phyloP scores from a whole-genome alignment of 768 basidiomycete species.

The Agaricus bisporus region DNA sequence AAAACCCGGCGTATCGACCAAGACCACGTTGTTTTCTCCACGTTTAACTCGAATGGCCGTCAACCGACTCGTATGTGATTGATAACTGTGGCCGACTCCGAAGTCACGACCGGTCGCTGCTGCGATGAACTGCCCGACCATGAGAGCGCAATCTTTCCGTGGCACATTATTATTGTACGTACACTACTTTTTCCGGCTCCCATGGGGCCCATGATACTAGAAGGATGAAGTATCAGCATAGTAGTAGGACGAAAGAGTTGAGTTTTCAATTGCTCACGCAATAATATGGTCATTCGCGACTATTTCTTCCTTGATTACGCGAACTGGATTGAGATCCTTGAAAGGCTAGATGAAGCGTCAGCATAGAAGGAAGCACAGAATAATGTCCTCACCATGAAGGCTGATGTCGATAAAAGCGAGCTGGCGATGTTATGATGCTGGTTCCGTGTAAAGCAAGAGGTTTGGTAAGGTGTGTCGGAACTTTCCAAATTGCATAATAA shows the following conservation, averaged over 20 bases:
- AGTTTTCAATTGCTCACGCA: conserved; percentile 11
- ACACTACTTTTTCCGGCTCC: conserved; percentile 27
- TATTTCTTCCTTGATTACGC: background rate
- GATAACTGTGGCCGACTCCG: conserved; percentile 17
- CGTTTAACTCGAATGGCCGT: conserved; percentile 8
- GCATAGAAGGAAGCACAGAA: background rate
- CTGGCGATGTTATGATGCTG: background rate
- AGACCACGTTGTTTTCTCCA: conserved; percentile 12
- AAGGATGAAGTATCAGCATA: background rate
- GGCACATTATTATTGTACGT: background rate
- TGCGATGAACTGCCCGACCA: background rate
- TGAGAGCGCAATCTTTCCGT: background rate
- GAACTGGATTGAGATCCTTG: background rate
- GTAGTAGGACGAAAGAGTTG: background rate
- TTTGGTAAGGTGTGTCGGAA: too few species aligned
- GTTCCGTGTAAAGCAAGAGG: background rate
- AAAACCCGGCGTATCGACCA: conserved; percentile 23
- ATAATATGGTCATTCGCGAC: conserved; percentile 15
- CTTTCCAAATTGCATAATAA: too few species aligned
- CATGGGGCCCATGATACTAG: conserved; percentile 24
- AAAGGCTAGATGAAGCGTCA: background rate
- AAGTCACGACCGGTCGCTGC: conserved; percentile 17
- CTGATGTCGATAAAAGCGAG: background rate
- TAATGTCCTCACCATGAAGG: background rate
- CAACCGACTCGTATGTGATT: conserved; percentile 20